Percentiles rank a stretch among this genome's conserved stretches.
Evolutionary conservation across 2,329 filamentous ascomycete genomes (phyloP).

Genomic region (Phialocephala sp.): DNA sequence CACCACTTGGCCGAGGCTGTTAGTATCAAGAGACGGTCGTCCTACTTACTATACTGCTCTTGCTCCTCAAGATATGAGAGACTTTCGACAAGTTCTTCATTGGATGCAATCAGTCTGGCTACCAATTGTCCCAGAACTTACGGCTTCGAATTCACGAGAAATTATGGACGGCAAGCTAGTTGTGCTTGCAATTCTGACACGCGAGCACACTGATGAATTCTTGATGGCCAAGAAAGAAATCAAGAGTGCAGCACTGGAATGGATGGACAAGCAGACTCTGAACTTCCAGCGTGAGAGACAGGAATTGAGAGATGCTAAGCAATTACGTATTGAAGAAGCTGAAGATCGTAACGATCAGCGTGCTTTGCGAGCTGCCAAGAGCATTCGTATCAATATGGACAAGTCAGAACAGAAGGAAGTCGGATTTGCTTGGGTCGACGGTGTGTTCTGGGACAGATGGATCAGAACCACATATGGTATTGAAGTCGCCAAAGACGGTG

Average conservation of each 20-base stretch:
- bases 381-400: slow-evolving; percentile 89
- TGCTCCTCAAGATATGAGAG: slow-evolving; percentile 89
- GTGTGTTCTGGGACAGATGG: slow-evolving; percentile 97
- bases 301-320: slow-evolving; percentile 92
- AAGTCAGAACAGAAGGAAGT: slow-evolving; percentile 87
- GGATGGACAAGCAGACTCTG: slow-evolving; percentile 96
- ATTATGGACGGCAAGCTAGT: slow-evolving; percentile 96
- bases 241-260: slow-evolving; percentile 94
- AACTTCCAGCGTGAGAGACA: slow-evolving; percentile 92
- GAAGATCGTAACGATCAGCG: slow-evolving; percentile 91
- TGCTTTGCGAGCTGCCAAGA: slow-evolving; percentile 85
- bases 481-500: slow-evolving; percentile 79
- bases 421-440: slow-evolving; percentile 95
- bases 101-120: slow-evolving; percentile 99
- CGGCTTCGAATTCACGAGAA: slow-evolving; percentile 86
- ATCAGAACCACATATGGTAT: slow-evolving; percentile 93
- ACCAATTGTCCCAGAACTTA: slow-evolving; percentile 92
- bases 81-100: slow-evolving; percentile 76
- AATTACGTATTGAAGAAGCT: slow-evolving; percentile 93
- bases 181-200: slow-evolving; percentile 87
- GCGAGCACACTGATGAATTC: slow-evolving; percentile 81
- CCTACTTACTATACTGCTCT: slow-evolving; percentile 89
- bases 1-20: slow-evolving; percentile 90
- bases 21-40: slow-evolving; percentile 88
- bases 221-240: slow-evolving; percentile 81